Percentiles rank a stretch among this genome's conserved stretches.
Conservation (phyloP, 805 yeast species). For the Candida krabiensis region DNA sequence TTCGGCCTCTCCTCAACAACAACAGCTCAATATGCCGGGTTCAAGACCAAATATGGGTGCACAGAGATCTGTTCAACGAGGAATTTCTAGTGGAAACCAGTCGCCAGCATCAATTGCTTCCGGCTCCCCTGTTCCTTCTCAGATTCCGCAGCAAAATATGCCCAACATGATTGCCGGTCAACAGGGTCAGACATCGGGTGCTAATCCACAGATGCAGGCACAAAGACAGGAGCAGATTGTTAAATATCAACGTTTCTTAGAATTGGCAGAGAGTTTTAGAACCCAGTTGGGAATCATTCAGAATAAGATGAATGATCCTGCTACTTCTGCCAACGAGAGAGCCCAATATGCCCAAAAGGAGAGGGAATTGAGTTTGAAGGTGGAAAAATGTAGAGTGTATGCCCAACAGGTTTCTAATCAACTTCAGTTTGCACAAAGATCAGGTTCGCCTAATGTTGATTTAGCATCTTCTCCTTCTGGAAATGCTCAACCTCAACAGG, state of each 20-base stretch:
- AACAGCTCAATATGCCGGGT: conserved; percentile 18
- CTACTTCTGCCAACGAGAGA: conserved; percentile 44
- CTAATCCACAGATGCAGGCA: conserved; percentile 24
- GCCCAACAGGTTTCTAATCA: conserved; percentile 45
- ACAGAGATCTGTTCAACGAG: conserved; percentile 11
- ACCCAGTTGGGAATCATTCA: conserved; percentile 51
- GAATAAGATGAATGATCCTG: conserved; percentile 44
- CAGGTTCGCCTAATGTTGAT: conserved; percentile 1
- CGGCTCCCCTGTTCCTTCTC: conserved; percentile 14
- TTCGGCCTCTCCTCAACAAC: conserved; percentile 14
- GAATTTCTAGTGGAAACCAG: conserved; percentile 3
- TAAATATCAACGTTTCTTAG: conserved; percentile 45
- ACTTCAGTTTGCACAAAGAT: conserved; percentile 26
- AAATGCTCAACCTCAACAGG: conserved; percentile 13
- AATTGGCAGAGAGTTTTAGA: conserved; percentile 48
- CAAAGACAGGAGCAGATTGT: conserved; percentile 31
- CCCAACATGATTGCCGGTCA: conserved; percentile 2
- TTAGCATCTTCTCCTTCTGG: conserved; percentile 1
- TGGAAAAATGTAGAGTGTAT: conserved; percentile 45
- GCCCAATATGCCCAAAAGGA: conserved; percentile 49
- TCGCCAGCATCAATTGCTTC: conserved; percentile 8
- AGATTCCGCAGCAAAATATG: conserved; percentile 5
- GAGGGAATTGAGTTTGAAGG: conserved; percentile 44
- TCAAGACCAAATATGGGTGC: conserved; percentile 26
- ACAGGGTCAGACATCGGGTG: conserved; percentile 9